phyloP scores from a whole-genome alignment of 2,329 filamentous ascomycete species.

The Juglanconis juglandina region DNA sequence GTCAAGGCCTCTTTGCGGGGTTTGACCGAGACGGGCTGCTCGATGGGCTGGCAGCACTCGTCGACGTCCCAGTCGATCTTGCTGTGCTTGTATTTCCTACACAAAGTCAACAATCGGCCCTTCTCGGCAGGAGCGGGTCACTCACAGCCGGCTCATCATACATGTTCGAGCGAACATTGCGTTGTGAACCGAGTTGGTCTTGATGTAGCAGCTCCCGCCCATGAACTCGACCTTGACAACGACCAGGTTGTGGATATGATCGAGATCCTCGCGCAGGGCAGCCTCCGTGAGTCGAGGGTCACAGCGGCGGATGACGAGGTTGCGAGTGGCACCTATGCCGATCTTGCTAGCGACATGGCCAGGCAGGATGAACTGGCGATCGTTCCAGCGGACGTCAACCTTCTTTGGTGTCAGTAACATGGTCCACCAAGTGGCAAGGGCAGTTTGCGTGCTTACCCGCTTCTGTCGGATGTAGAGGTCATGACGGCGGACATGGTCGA shows the following conservation, averaged over 20 bases:
- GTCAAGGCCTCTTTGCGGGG: constrained; percentile 24
- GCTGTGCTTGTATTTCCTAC: constrained; percentile 63
- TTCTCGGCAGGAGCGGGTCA: constrained; percentile 9
- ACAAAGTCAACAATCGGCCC: background rate
- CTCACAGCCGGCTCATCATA: constrained; percentile 64
- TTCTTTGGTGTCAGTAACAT: constrained; percentile 30
- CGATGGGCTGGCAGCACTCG: constrained; percentile 64
- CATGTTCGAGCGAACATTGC: constrained; percentile 74
- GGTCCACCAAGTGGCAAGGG: background rate
- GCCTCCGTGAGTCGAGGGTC: constrained; percentile 58
- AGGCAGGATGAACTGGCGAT: constrained; percentile 65
- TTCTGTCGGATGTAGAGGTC: constrained; percentile 68
- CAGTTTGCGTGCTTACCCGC: constrained; percentile 45
- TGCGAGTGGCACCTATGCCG: constrained; percentile 64
- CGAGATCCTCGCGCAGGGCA: constrained; percentile 67
- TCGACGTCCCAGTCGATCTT: constrained; percentile 70
- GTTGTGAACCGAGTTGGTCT: constrained; percentile 73
- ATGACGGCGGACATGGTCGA: constrained; percentile 59
- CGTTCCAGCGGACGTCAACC: constrained; percentile 67
- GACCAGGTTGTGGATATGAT: constrained; percentile 77
- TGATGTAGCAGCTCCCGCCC: constrained; percentile 61
- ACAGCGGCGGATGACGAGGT: constrained; percentile 64
- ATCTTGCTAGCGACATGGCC: constrained; percentile 64
- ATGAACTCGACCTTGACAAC: constrained; percentile 63
- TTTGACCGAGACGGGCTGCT: constrained; percentile 25